Conservation (phyloP, 306 rosid genomes). For the Dalbergia cochinchinensis region DNA sequence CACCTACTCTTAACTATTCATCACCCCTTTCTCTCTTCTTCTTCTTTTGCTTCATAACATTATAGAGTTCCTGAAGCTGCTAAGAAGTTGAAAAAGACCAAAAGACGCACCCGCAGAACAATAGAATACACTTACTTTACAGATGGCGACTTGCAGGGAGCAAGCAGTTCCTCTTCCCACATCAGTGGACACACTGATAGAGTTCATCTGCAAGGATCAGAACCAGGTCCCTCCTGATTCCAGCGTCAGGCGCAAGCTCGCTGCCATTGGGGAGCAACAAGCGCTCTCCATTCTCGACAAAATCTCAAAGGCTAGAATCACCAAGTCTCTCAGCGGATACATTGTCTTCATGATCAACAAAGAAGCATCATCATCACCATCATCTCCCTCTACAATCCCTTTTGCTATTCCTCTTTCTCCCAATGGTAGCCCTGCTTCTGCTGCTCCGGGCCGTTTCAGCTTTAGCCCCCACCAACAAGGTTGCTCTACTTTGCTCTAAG, state of each 20-base stretch:
- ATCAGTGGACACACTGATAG: slow-evolving; percentile 18
- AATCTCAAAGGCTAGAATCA: background rate
- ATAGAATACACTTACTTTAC: background rate
- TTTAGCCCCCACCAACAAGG: background rate
- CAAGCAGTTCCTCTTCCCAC: background rate
- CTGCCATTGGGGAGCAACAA: background rate
- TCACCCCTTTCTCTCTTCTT: background rate
- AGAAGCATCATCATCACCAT: background rate
- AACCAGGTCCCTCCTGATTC: background rate
- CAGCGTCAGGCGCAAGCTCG: background rate
- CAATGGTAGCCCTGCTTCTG: background rate
- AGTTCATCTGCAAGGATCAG: background rate
- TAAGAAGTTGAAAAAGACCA: no score
- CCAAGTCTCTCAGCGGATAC: background rate
- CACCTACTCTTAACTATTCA: background rate
- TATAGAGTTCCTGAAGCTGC: no score
- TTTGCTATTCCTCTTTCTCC: background rate
- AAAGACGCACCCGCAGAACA: no score
- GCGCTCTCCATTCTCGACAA: background rate
- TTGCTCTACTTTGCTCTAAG: background rate
- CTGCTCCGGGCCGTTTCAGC: background rate
- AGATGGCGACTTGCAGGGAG: background rate
- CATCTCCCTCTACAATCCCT: background rate
- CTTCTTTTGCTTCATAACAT: background rate
- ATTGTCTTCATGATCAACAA: background rate